These are phyloP conservation scores for Sarocladium oryzae DNA, from an alignment of 2,329 filamentous ascomycete species.

Conservation along the genomic window DNA sequence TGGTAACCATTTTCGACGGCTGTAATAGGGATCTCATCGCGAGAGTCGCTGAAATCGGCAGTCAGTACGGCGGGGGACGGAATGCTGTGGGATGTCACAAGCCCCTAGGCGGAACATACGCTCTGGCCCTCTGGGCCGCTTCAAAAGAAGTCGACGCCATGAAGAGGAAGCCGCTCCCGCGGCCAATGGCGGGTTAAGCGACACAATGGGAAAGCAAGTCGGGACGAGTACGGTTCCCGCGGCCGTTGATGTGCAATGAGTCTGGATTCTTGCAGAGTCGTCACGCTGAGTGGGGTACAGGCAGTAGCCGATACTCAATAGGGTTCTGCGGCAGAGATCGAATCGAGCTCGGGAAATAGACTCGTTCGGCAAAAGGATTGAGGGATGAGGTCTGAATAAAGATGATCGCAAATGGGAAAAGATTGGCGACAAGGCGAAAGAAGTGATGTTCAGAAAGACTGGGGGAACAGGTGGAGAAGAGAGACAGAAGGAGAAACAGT, in stretches of 20 bases:
- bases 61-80: background rate
- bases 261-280: background rate
- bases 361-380: too few relatives aligned
- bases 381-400: background rate
- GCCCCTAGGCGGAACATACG: background rate
- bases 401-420: background rate
- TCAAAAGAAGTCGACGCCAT: constrained; percentile 3
- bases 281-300: background rate
- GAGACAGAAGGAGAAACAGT: background rate
- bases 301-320: too few relatives aligned
- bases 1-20: constrained; percentile 28
- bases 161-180: constrained; percentile 3
- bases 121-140: constrained; percentile 6
- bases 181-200: background rate
- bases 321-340: too few relatives aligned
- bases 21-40: constrained; percentile 7
- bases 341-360: too few relatives aligned
- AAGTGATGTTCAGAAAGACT: background rate
- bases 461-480: background rate
- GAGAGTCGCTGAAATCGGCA: background rate
- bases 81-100: background rate
- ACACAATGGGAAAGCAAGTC: background rate
- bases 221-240: constrained; percentile 5
- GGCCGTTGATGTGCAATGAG: background rate
- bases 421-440: background rate